A percentile compares a stretch with the other conserved stretches of the same genome.
These are phyloP conservation scores for Colletotrichum tamarilloi DNA, from an alignment of 2,329 filamentous ascomycete genomes.

Conservation along the genomic window DNA sequence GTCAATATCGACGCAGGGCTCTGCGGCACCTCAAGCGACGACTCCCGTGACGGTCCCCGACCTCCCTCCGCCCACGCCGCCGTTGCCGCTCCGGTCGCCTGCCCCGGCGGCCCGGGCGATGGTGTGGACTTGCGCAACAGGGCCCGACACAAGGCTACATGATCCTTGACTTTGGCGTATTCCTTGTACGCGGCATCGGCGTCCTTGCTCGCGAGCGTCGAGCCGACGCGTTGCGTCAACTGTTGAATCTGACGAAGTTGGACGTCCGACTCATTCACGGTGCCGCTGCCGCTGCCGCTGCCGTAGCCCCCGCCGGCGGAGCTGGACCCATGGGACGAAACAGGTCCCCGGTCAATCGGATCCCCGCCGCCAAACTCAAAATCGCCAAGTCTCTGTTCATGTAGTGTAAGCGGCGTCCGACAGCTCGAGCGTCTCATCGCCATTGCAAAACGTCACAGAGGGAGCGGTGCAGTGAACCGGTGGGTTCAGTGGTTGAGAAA, in stretches of 20 bases:
- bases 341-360: not conserved
- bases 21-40: not conserved
- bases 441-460: not conserved
- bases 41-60: not conserved
- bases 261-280: slow-evolving; percentile 45
- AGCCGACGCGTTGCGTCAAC: slow-evolving; percentile 49
- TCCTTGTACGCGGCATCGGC: slow-evolving; percentile 58
- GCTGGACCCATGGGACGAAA: slow-evolving; percentile 37
- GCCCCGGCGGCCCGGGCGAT: not conserved
- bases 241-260: slow-evolving; percentile 49
- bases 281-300: too few relatives aligned
- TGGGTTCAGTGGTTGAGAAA: too few relatives aligned
- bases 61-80: not conserved
- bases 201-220: slow-evolving; percentile 46
- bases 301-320: slow-evolving; percentile 33
- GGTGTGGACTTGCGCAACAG: not conserved
- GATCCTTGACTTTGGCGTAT: slow-evolving; percentile 51
- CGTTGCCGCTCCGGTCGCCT: not conserved
- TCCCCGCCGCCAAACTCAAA: not conserved
- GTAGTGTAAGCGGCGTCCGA: not conserved
- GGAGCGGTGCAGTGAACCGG: too few relatives aligned
- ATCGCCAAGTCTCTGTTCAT: slow-evolving; percentile 9
- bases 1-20: not conserved
- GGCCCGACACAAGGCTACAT: not conserved
- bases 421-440: not conserved